A percentile compares a stretch with the other conserved stretches of the same genome.
phyloP scores from a whole-genome alignment of 2,329 filamentous ascomycete species.

The Furcasterigmium furcatum region DNA sequence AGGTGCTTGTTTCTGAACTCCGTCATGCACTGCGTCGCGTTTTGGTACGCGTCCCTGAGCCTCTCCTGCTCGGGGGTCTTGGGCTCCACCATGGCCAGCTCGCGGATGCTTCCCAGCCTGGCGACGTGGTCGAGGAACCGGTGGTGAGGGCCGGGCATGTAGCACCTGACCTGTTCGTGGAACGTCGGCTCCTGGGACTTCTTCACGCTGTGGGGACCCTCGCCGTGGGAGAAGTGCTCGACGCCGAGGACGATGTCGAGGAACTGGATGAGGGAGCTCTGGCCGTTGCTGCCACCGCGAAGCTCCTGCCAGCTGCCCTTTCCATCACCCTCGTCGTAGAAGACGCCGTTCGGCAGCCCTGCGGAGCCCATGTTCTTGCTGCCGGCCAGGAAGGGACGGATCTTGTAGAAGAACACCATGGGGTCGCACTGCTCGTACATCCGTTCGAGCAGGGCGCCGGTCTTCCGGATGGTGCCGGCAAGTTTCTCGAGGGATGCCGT shows the following conservation, averaged over 20 bases:
- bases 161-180: slow-evolving; percentile 70
- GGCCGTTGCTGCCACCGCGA: slow-evolving; percentile 89
- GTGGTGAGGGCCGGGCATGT: slow-evolving; percentile 86
- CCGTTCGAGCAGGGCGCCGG: slow-evolving; percentile 65
- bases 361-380: slow-evolving; percentile 89
- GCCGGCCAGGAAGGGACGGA: slow-evolving; percentile 84
- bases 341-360: slow-evolving; percentile 77
- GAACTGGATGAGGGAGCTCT: slow-evolving; percentile 90
- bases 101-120: slow-evolving; percentile 69
- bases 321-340: slow-evolving; percentile 74
- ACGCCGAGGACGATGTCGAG: slow-evolving; percentile 85
- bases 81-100: slow-evolving; percentile 56
- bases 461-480: slow-evolving; percentile 62
- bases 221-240: slow-evolving; percentile 57
- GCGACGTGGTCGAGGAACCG: slow-evolving; percentile 72
- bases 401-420: slow-evolving; percentile 82
- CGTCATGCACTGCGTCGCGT: slow-evolving; percentile 71
- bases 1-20: slow-evolving; percentile 83
- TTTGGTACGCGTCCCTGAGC: slow-evolving; percentile 56
- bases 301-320: slow-evolving; percentile 69
- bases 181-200: slow-evolving; percentile 30
- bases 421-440: slow-evolving; percentile 93
- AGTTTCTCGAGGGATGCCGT: slow-evolving; percentile 62
- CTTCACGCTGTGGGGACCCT: background rate
- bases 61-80: slow-evolving; percentile 46